Conservation (phyloP, 805 yeast genomes). For the Hemisphaericaspora nanyangensis region DNA sequence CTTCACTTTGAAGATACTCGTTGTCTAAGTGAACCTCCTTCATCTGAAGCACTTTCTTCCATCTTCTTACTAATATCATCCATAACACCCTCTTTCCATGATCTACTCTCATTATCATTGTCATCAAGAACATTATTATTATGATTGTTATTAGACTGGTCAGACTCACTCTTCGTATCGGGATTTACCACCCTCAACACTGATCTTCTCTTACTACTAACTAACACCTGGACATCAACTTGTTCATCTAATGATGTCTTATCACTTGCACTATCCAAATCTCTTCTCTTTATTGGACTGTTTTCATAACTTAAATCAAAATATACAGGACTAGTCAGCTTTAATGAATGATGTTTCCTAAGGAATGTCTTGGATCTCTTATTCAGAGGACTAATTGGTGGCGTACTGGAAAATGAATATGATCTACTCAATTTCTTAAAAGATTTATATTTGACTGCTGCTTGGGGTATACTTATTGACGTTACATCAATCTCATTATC, state of each 20-base stretch:
- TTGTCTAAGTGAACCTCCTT: conserved; percentile 14
- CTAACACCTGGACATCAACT: conserved; percentile 69
- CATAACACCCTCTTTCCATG: conserved; percentile 10
- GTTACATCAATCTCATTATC: not conserved
- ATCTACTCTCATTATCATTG: conserved; percentile 2
- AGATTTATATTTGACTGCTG: conserved; percentile 8
- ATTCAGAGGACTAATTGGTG: conserved; percentile 18
- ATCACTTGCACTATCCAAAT: conserved; percentile 17
- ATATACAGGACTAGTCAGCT: conserved; percentile 4
- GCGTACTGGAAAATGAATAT: conserved; percentile 19
- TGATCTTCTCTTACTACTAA: conserved; percentile 60
- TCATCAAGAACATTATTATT: too few relatives aligned
- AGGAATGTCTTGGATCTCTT: not conserved
- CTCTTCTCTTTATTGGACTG: conserved; percentile 1
- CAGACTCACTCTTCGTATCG: conserved; percentile 14
- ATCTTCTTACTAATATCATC: conserved; percentile 7
- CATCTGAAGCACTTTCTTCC: not conserved
- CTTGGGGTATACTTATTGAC: not conserved
- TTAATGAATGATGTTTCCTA: conserved; percentile 6
- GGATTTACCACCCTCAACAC: conserved; percentile 63
- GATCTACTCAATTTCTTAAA: conserved; percentile 19
- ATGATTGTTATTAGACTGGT: too few relatives aligned
- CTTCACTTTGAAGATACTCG: too few relatives aligned
- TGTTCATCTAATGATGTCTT: conserved; percentile 43
- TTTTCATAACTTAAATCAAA: not conserved